Evolutionary conservation across 2,329 filamentous ascomycete species (phyloP).

Genomic region (Venturia asperata): DNA sequence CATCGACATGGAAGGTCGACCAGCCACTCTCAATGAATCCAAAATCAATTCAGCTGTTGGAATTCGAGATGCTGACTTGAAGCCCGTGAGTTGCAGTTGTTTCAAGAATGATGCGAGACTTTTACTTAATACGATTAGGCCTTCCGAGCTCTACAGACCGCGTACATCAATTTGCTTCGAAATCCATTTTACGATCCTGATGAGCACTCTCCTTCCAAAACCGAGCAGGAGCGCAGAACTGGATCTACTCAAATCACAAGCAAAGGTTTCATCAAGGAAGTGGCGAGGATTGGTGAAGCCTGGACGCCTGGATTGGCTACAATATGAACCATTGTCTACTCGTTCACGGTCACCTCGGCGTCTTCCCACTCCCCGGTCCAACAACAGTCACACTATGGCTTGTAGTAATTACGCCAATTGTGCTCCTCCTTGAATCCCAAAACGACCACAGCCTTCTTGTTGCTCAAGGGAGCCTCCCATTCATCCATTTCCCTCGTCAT

Average conservation of each 20-base stretch:
- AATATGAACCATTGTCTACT: slow-evolving; percentile 40
- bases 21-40: slow-evolving; percentile 29
- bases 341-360: neutral
- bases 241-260: slow-evolving; percentile 66
- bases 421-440: slow-evolving; percentile 54
- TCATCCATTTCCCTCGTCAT: slow-evolving; percentile 51
- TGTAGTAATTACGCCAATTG: slow-evolving; percentile 48
- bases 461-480: slow-evolving; percentile 54
- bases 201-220: slow-evolving; percentile 59
- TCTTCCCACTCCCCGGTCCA: neutral
- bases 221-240: slow-evolving; percentile 38
- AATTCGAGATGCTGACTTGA: slow-evolving; percentile 77
- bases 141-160: slow-evolving; percentile 86
- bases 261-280: slow-evolving; percentile 69
- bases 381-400: slow-evolving; percentile 23
- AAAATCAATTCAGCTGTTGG: slow-evolving; percentile 49
- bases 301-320: slow-evolving; percentile 70
- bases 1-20: slow-evolving; percentile 78
- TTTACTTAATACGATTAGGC: slow-evolving; percentile 43
- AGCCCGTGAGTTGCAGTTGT: slow-evolving; percentile 53
- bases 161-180: slow-evolving; percentile 79
- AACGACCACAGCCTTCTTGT: slow-evolving; percentile 52
- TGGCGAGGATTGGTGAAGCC: slow-evolving; percentile 74
- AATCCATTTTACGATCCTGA: slow-evolving; percentile 95
- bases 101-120: neutral